A percentile compares a stretch with the other conserved stretches of the same genome.
phyloP scores from a whole-genome alignment of 139 green algal genomes.

The Medakamo hakoo region DNA sequence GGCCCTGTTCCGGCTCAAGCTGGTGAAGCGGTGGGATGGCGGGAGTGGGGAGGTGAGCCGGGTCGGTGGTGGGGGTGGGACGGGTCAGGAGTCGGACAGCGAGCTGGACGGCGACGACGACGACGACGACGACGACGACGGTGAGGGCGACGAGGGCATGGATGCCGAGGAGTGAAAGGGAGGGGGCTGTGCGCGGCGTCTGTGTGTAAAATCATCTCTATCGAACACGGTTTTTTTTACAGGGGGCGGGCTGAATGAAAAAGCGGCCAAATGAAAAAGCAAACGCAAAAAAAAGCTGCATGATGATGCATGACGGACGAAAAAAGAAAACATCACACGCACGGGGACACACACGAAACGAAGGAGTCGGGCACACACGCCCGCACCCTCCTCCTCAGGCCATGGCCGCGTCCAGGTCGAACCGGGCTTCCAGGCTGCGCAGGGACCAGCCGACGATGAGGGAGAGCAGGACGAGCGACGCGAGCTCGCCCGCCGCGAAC shows the following conservation, averaged over 20 bases:
- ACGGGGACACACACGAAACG: too few species aligned
- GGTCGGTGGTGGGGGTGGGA: too few species aligned
- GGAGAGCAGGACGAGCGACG: neutral
- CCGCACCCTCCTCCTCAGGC: neutral
- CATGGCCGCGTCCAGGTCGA: neutral
- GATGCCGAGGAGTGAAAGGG: too few species aligned
- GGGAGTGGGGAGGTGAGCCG: neutral
- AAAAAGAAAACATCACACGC: too few species aligned
- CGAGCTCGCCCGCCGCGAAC: neutral
- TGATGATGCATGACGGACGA: too few species aligned
- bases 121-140: too few species aligned
- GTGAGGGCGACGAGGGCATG: too few species aligned
- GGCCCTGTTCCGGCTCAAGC: conserved; percentile 54
- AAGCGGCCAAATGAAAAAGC: neutral
- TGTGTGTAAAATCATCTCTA: too few species aligned
- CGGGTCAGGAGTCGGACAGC: too few species aligned
- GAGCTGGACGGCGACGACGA: too few species aligned
- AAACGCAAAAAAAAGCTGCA: neutral
- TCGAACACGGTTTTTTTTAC: neutral
- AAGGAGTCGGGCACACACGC: too few species aligned
- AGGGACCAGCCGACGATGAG: neutral
- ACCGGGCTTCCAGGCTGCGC: neutral
- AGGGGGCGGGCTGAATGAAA: neutral
- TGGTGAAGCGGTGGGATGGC: conserved; percentile 40
- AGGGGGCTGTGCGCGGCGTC: too few species aligned